Evolutionary conservation across 345 rosid genomes (phyloP), one percentile per base, ranked within the genome.

Genomic region (Excoecaria cochinchinensis): DNA sequence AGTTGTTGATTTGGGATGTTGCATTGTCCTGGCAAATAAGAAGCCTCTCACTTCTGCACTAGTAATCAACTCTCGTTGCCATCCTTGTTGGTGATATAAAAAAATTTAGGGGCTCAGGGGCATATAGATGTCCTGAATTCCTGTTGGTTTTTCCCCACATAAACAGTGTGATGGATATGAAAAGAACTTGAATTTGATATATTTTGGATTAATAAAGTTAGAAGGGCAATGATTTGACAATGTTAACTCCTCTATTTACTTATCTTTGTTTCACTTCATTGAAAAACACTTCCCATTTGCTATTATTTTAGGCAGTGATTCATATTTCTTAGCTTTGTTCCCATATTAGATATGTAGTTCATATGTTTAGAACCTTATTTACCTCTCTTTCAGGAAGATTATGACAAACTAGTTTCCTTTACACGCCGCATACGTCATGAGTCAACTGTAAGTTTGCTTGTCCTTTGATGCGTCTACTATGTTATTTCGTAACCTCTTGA

Each of bases 1-100:
- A 80, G 91, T 79, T 69, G 87, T 87, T 58, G 92, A 88, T 61
- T 71, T 83, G 69, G 89, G 97, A 74, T 90, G 97, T 78, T 92
- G 91, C 65, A n/a, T 84, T 46, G 91, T 95, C 84, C 74, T 95
- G 71, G 99, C 99, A 58, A 92, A 95, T 78, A 95, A 95, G 86
- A 95, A 92, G 83, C 97, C 99, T 80, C 90, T 91, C 73, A 91
- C 99, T 19, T 84, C 94, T 57, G 76, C 91, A 47, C 73, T 90
- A 90, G 98, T 94, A 89, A 82, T 69, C 25, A 56, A 42, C 16
- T 64, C 38, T 64, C 53, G 48, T 46, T 3, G n/a, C 13, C 11
- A 24, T 51, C 59, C 12, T 77, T 46, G 16, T 64, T 24, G 4
- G 57, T 47, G 25, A 62, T 50, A 51, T 19, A 31, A 57, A 58